Evolutionary conservation across 139 green algal genomes (phyloP).

Genomic region (Volvox reticuliferus): DNA sequence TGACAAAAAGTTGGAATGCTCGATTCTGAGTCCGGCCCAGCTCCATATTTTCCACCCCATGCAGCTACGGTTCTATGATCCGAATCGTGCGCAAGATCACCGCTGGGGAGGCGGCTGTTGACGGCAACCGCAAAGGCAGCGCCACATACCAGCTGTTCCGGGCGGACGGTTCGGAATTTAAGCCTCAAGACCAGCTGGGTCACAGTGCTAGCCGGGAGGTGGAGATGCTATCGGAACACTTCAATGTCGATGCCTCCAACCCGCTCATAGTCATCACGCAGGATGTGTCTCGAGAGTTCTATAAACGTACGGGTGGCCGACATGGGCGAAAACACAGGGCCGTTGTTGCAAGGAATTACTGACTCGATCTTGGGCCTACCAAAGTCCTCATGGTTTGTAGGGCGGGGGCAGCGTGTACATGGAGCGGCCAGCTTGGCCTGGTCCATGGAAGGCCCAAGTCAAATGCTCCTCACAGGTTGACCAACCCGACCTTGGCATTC

Average conservation of each 20-base stretch:
- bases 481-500: no score
- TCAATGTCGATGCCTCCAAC: slow-evolving; percentile 65
- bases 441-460: no score
- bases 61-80: slow-evolving; percentile 18
- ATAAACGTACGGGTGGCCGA: slow-evolving; percentile 50
- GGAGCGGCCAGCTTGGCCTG: no score
- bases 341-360: slow-evolving; percentile 62
- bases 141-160: slow-evolving; percentile 14
- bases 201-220: neutral
- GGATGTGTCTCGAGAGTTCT: slow-evolving; percentile 75
- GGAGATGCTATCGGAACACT: slow-evolving; percentile 61
- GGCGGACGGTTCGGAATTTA: neutral
- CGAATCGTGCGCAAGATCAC: slow-evolving; percentile 24
- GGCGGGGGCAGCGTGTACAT: no score
- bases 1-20: neutral
- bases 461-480: no score
- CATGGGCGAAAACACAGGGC: neutral
- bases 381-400: no score
- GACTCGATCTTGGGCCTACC: no score
- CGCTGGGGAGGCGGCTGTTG: neutral
- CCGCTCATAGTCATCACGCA: slow-evolving; percentile 73
- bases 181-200: neutral
- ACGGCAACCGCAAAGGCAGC: neutral
- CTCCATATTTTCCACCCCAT: no score
- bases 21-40: neutral